Evolutionary conservation across 1,139 yeast species (phyloP).

Genomic region (Zhuliangozyma parablackwelliae): DNA sequence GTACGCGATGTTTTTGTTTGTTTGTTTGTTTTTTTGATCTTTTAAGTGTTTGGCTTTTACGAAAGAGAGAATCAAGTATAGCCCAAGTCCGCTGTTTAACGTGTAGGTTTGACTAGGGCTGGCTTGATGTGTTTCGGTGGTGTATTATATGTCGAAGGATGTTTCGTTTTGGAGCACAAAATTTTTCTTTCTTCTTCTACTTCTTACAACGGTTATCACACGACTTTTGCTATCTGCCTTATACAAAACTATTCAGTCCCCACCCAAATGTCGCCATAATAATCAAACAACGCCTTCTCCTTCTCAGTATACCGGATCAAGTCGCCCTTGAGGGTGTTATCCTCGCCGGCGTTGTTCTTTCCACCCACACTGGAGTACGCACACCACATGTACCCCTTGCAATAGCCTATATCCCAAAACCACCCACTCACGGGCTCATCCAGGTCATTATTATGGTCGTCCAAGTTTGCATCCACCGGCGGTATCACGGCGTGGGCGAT

Average conservation of each 20-base stretch:
- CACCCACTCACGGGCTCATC: constrained; percentile 31
- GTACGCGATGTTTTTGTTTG: no score
- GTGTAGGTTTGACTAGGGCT: no score
- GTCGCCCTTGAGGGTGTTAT: constrained; percentile 22
- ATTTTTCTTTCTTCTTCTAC: no score
- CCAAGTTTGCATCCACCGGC: constrained; percentile 16
- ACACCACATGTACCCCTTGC: constrained; percentile 43
- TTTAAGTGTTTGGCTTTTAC: no score
- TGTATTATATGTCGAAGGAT: no score
- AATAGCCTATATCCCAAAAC: constrained; percentile 22
- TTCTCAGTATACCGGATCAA: constrained; percentile 20
- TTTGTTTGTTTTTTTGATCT: no score
- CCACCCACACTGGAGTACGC: constrained; percentile 41
- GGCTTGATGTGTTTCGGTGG: no score
- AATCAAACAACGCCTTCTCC: constrained; percentile 19
- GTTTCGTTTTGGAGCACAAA: no score
- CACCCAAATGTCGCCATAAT: constrained; percentile 34
- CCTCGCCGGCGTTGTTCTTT: constrained; percentile 18
- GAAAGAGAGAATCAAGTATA: no score
- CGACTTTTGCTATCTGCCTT: no score
- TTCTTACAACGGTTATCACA: no score
- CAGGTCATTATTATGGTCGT: constrained; percentile 17
- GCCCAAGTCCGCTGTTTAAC: no score
- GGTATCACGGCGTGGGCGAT: constrained; percentile 28
- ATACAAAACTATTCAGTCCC: constrained; percentile 23